A percentile compares a stretch with the other conserved stretches of the same genome.
These are phyloP conservation scores for Suillus bovinus DNA, from an alignment of 768 basidiomycete species.

Conservation along the genomic window DNA sequence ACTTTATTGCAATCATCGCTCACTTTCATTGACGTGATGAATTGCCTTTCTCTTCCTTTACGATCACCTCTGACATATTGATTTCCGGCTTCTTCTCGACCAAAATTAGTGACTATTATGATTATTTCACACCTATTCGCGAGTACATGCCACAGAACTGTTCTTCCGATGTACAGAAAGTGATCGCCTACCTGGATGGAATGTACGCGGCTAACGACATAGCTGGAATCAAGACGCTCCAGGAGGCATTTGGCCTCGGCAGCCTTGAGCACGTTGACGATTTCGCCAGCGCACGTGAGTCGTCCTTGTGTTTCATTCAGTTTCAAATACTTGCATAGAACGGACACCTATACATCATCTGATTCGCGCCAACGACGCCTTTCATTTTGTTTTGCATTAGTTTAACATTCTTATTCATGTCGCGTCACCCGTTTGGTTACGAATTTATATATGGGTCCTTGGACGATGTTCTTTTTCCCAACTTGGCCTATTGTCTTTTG, in stretches of 20 bases:
- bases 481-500: not conserved
- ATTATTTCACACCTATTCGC: conserved; percentile 68
- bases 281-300: conserved; percentile 56
- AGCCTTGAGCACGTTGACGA: conserved; percentile 63
- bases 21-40: not conserved
- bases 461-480: not conserved
- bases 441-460: not conserved
- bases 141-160: conserved; percentile 72
- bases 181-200: conserved; percentile 59
- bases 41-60: not conserved
- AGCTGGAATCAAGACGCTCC: conserved; percentile 50
- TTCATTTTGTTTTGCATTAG: not conserved
- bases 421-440: not conserved
- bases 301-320: not conserved
- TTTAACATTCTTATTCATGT: not conserved
- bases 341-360: not conserved
- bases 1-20: conserved; percentile 34
- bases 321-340: not conserved
- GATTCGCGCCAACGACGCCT: not conserved
- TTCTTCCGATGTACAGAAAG: conserved; percentile 68
- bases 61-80: not conserved
- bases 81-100: not conserved
- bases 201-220: conserved; percentile 48
- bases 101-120: conserved; percentile 23
- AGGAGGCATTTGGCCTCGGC: conserved; percentile 59